A percentile compares a stretch with the other conserved stretches of the same genome.
Conservation (phyloP, 139 green algal species). For the Prasinococcaceae sp. region DNA sequence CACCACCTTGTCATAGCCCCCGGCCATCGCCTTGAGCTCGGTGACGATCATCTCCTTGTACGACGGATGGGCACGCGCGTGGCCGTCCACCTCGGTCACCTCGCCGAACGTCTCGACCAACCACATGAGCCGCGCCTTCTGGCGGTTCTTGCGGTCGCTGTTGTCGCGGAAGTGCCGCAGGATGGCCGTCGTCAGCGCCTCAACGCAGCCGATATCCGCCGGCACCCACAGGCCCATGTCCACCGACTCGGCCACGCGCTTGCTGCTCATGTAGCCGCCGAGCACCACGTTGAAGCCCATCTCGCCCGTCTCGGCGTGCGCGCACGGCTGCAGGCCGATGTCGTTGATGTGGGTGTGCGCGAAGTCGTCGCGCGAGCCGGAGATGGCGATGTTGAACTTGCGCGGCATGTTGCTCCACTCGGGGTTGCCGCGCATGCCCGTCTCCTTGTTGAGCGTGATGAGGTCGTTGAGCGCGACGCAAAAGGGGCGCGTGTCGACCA, state of each 20-base stretch:
- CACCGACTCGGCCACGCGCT: constrained; percentile 79
- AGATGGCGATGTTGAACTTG: constrained; percentile 93
- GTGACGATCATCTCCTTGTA: too few relatives aligned
- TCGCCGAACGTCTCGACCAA: too few relatives aligned
- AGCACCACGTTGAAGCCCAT: constrained; percentile 70
- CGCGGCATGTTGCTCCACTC: constrained; percentile 74
- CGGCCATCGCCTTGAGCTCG: too few relatives aligned
- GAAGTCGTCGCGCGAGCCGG: constrained; percentile 74
- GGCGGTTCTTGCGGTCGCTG: constrained; percentile 60
- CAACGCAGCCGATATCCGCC: constrained; percentile 31
- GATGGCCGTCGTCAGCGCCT: constrained; percentile 20
- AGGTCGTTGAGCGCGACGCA: constrained; percentile 45
- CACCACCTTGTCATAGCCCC: too few relatives aligned
- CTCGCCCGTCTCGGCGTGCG: constrained; percentile 46
- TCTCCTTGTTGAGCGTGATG: constrained; percentile 43
- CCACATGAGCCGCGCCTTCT: constrained; percentile 91
- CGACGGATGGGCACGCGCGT: too few relatives aligned
- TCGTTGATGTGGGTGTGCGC: constrained; percentile 99
- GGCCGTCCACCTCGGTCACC: too few relatives aligned
- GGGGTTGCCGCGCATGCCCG: constrained; percentile 62
- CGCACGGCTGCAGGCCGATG: constrained; percentile 78
- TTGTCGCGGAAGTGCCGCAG: constrained; percentile 58
- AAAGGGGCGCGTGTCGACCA: constrained; percentile 65
- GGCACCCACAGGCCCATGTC: constrained; percentile 64
- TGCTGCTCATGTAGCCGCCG: constrained; percentile 86